A percentile compares a stretch with the other conserved stretches of the same genome.
These are phyloP conservation scores for Chytriomyces sp. DNA, from an alignment of 192 early-diverging fungal species.

Conservation along the genomic window DNA sequence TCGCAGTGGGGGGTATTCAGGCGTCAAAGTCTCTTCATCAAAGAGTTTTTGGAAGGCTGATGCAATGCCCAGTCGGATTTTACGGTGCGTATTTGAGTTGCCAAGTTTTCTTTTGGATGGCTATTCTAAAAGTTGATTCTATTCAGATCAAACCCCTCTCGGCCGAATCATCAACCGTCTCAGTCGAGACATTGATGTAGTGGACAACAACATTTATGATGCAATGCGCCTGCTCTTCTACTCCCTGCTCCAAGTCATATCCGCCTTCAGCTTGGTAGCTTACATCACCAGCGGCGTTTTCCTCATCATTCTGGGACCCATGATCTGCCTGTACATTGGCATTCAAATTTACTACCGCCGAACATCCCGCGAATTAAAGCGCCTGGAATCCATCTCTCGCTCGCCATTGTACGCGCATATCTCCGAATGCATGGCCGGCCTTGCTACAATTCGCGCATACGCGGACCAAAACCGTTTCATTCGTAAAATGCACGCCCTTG, in stretches of 20 bases:
- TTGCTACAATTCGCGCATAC: slow-evolving; percentile 89
- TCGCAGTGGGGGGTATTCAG: slow-evolving; percentile 54
- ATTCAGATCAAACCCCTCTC: slow-evolving; percentile 67
- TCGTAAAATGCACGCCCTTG: slow-evolving; percentile 61
- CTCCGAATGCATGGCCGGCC: slow-evolving; percentile 73
- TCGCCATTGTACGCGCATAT: slow-evolving; percentile 78
- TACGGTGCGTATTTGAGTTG: slow-evolving; percentile 54
- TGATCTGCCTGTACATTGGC: slow-evolving; percentile 73
- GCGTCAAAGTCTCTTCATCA: slow-evolving; percentile 69
- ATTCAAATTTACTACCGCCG: slow-evolving; percentile 76
- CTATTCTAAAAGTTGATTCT: slow-evolving; percentile 71
- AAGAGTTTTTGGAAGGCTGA: slow-evolving; percentile 62
- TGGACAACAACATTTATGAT: slow-evolving; percentile 71
- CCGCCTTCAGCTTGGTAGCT: slow-evolving; percentile 66
- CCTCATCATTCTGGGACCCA: slow-evolving; percentile 72
- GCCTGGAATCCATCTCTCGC: slow-evolving; percentile 82
- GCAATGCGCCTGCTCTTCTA: slow-evolving; percentile 67
- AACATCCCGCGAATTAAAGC: slow-evolving; percentile 85
- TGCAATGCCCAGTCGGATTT: slow-evolving; percentile 71
- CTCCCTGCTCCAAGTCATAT: slow-evolving; percentile 60
- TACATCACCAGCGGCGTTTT: slow-evolving; percentile 65
- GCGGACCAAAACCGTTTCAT: slow-evolving; percentile 76
- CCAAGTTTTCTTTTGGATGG: slow-evolving; percentile 61
- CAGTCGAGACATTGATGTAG: slow-evolving; percentile 70
- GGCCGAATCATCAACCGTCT: slow-evolving; percentile 77